A percentile compares a stretch with the other conserved stretches of the same genome.
These are phyloP conservation scores for Choanephora cucurbitarum DNA, from an alignment of 371 early-diverging fungal species.

Conservation along the genomic window DNA sequence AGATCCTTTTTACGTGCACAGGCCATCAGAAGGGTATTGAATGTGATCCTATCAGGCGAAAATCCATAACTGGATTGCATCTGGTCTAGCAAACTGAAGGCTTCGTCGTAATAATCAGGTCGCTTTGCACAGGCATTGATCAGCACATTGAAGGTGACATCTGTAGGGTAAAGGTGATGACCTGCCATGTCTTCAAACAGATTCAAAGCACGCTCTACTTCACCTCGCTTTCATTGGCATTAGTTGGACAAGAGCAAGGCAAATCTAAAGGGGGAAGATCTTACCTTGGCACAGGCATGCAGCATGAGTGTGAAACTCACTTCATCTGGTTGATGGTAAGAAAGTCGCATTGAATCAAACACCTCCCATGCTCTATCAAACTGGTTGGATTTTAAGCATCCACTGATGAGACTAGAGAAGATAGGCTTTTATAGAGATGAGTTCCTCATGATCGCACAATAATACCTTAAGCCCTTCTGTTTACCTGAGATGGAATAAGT, in stretches of 20 bases:
- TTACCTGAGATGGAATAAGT: conserved; percentile 48
- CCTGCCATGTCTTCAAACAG: conserved; percentile 83
- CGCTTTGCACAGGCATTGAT: conserved; percentile 85
- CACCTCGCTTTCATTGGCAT: too few relatives aligned
- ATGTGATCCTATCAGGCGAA: conserved; percentile 74
- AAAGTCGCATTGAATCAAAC: conserved; percentile 87
- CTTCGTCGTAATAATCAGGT: conserved; percentile 79
- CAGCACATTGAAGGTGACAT: conserved; percentile 83
- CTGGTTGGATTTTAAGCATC: conserved; percentile 74
- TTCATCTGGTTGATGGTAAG: conserved; percentile 78
- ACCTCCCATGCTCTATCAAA: conserved; percentile 83
- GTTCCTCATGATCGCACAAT: too few relatives aligned
- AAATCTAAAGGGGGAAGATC: too few relatives aligned
- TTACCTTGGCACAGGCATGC: conserved; percentile 82
- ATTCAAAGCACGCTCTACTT: conserved; percentile 82
- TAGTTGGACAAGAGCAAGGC: too few relatives aligned
- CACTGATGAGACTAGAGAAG: conserved; percentile 80
- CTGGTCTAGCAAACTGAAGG: conserved; percentile 78
- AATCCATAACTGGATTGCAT: conserved; percentile 83
- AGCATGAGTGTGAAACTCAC: conserved; percentile 87
- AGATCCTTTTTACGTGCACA: conserved; percentile 72
- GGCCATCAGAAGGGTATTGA: conserved; percentile 78
- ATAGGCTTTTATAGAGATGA: conserved; percentile 43
- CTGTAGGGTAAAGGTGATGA: conserved; percentile 68
- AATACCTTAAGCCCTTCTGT: not conserved